phyloP scores from a whole-genome alignment of 2,329 filamentous ascomycete genomes.

The Penicillium decumbens region DNA sequence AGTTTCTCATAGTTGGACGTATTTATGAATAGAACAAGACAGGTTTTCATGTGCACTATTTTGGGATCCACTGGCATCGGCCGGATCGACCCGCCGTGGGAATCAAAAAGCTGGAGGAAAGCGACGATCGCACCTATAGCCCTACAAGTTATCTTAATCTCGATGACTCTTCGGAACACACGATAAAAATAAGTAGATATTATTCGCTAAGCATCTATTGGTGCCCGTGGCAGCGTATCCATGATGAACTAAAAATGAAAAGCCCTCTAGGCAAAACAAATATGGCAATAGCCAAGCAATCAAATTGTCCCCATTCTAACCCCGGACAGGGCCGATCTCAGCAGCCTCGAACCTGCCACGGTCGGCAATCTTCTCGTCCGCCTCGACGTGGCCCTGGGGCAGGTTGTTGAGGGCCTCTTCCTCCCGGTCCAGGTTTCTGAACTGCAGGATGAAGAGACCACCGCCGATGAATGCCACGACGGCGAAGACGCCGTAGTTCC shows the following conservation, averaged over 20 bases:
- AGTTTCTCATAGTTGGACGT: too few species aligned
- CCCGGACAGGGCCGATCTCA: constrained; percentile 14
- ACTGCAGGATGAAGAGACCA: constrained; percentile 62
- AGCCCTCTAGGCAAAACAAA: neutral
- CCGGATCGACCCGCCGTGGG: neutral
- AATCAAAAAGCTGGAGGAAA: neutral
- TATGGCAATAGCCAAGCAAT: too few species aligned
- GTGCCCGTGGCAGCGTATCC: neutral
- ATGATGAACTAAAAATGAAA: neutral
- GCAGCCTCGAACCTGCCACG: constrained; percentile 6
- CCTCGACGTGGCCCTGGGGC: constrained; percentile 16
- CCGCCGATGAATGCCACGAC: constrained; percentile 61
- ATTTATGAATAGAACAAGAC: too few species aligned
- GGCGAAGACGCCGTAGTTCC: constrained; percentile 66
- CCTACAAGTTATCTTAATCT: neutral
- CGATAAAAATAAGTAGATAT: neutral
- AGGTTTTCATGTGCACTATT: neutral
- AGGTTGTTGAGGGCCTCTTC: constrained; percentile 63
- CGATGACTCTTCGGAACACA: neutral
- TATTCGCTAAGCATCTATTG: neutral
- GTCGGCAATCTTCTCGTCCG: constrained; percentile 7
- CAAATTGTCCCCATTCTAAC: neutral
- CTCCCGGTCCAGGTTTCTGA: constrained; percentile 57
- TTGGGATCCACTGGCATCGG: neutral
- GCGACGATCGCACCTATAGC: neutral